Base-by-base conservation (phyloP, 768 basidiomycete species). In the Pilatotrama ljubarskyi region DNA sequence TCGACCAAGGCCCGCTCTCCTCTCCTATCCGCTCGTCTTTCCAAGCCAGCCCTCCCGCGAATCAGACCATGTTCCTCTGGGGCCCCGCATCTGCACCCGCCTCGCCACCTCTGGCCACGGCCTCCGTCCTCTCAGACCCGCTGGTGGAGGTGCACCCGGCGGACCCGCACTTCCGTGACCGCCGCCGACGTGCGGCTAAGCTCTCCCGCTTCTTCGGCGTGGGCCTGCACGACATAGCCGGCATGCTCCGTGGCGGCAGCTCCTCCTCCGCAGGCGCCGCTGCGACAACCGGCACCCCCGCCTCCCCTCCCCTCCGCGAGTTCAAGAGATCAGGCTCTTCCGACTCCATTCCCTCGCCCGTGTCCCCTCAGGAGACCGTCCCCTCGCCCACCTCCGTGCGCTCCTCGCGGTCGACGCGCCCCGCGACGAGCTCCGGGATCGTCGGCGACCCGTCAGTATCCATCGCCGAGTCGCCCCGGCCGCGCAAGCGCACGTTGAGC, bases 161-260 rank as follows among this genome's bases (percentile, higher is more conserved):
- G 1, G 54, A 61, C 32, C 60, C 41, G 40, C 47, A 64, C 36
- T 72, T 75, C 64, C 68, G 64, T 25, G 66, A 65, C 59, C 76
- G 79, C 38, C 72, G 79, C n/a, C 69, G 77, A 8, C 78, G 82
- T 29, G 78, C 78, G n/a, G 79, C 77, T 57, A 86, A 85, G 68
- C 70, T 86, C 41, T 75, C 81, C 24, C 79, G 78, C 43, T 84
- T 86, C 71, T 85, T 85, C 68, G 83, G 84, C 14, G 83, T 84
- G 32, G 75, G 71, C 25, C 78, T 78, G 63, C 72, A 78, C 53
- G 79, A 82, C 62, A 72, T 85, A 26, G 69, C 75, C 1, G 70
- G 55, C 20, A 62, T 60, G 49, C 64, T 71, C 36, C 62, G 62
- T 15, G 4, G 62, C 69, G 51, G 52, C 35, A 46, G 20, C 35